phyloP scores from a whole-genome alignment of 352 stramenopile genomes.

The Phytophthora pini region DNA sequence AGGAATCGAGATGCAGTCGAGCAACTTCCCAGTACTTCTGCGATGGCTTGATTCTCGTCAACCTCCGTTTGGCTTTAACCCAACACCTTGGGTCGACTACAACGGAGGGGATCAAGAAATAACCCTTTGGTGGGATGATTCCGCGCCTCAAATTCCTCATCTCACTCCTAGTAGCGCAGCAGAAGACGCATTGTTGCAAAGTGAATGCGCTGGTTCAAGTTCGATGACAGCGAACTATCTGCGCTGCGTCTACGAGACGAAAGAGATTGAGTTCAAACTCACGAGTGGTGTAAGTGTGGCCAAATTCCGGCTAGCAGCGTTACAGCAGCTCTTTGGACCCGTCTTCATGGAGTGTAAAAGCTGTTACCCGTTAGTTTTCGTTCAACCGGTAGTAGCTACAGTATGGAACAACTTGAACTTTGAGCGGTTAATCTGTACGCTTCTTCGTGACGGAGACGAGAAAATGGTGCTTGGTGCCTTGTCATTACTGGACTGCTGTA shows the following conservation, averaged over 20 bases:
- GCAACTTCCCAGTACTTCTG: conserved; percentile 15
- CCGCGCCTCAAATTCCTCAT: conserved; percentile 11
- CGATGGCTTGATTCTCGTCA: conserved; percentile 22
- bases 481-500: conserved; percentile 51
- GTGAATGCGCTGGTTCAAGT: neutral
- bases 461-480: conserved; percentile 40
- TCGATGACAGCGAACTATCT: conserved; percentile 23
- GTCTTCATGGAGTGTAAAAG: conserved; percentile 39
- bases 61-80: conserved; percentile 8
- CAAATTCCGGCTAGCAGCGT: conserved; percentile 48
- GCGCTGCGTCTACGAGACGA: conserved; percentile 32
- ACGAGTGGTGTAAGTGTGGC: conserved; percentile 34
- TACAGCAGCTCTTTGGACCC: conserved; percentile 46
- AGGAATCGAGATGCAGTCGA: conserved; percentile 15
- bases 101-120: neutral
- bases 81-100: neutral
- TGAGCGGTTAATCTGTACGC: conserved; percentile 21
- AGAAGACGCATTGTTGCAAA: conserved; percentile 8
- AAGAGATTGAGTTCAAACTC: conserved; percentile 58
- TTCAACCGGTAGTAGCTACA: conserved; percentile 23
- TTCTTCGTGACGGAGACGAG: conserved; percentile 49
- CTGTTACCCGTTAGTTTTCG: conserved; percentile 34
- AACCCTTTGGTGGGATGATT: conserved; percentile 23
- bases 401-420: conserved; percentile 45
- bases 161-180: conserved; percentile 4